These are phyloP conservation scores for Podospora tetraspora DNA, from an alignment of 495 filamentous ascomycete genomes.

Conservation along the genomic window DNA sequence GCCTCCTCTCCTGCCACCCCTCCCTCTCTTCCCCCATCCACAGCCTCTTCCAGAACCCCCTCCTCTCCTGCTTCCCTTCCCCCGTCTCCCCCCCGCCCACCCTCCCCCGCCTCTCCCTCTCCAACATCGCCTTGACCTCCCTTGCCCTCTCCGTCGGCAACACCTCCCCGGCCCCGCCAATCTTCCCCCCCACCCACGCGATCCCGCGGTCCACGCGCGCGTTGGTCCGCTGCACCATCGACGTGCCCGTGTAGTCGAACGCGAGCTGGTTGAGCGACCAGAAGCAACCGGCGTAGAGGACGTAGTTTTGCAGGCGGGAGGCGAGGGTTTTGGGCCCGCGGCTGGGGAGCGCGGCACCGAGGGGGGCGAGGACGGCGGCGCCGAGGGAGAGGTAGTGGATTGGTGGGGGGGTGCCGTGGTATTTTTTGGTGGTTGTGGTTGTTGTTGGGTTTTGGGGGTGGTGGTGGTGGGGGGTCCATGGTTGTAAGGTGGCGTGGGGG, in stretches of 20 bases:
- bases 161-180: not conserved
- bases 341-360: conserved; percentile 69
- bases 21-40: conserved; percentile 65
- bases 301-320: conserved; percentile 42
- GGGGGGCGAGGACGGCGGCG: conserved; percentile 62
- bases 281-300: conserved; percentile 57
- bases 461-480: conserved; percentile 6
- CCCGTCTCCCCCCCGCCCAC: conserved; percentile 25
- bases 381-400: conserved; percentile 56
- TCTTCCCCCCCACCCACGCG: not conserved
- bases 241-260: conserved; percentile 54
- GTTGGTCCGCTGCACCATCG: conserved; percentile 31
- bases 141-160: conserved; percentile 52
- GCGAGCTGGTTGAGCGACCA: conserved; percentile 60
- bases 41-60: conserved; percentile 45
- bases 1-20: conserved; percentile 65
- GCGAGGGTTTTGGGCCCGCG: conserved; percentile 47
- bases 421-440: conserved; percentile 2
- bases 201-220: conserved; percentile 22
- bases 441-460: not conserved
- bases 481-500: not conserved
- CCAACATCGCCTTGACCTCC: conserved; percentile 46
- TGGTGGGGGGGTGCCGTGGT: conserved; percentile 32
- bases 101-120: conserved; percentile 34
- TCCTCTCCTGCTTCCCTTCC: conserved; percentile 32